A percentile compares a stretch with the other conserved stretches of the same genome.
Evolutionary conservation across 768 basidiomycete species (phyloP).

Genomic region (Lactifluus rugatus): DNA sequence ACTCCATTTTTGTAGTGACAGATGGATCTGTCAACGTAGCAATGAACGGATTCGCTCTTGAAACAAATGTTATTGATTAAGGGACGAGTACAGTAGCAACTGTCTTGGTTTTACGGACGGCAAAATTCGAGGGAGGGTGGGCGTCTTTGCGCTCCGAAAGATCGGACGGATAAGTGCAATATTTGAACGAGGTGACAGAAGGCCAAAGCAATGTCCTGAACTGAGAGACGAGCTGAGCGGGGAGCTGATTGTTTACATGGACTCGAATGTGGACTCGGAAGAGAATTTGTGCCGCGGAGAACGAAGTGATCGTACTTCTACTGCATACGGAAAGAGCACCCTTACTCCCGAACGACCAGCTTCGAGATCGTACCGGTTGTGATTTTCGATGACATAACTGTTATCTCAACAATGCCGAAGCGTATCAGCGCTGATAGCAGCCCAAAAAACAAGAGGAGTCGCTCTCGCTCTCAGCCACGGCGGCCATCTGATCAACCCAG

Average conservation of each 20-base stretch:
- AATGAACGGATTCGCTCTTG: not conserved
- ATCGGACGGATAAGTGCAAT: not conserved
- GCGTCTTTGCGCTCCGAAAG: not conserved
- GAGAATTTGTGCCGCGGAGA: constrained; percentile 15
- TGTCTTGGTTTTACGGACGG: not conserved
- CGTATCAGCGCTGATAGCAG: not conserved
- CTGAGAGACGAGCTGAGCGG: not conserved
- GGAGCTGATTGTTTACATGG: not conserved
- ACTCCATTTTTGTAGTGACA: constrained; percentile 3
- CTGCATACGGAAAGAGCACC: not conserved
- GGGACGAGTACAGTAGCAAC: constrained; percentile 6
- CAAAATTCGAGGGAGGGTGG: not conserved
- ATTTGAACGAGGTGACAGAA: not conserved
- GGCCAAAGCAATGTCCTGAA: not conserved
- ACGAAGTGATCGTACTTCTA: constrained; percentile 3
- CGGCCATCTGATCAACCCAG: constrained; percentile 2
- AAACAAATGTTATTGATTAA: constrained; percentile 10
- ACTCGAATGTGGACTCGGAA: not conserved
- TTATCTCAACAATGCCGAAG: constrained; percentile 9
- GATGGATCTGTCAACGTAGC: constrained; percentile 12
- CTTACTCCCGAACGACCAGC: not conserved
- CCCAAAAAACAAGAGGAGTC: constrained; percentile 1
- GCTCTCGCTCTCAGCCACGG: not conserved
- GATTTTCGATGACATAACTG: constrained; percentile 8
- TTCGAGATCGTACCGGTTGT: not conserved